Evolutionary conservation across 2,329 filamentous ascomycete genomes (phyloP), one percentile per base, ranked within the genome.

Genomic region (Monosporascus cannonballus): DNA sequence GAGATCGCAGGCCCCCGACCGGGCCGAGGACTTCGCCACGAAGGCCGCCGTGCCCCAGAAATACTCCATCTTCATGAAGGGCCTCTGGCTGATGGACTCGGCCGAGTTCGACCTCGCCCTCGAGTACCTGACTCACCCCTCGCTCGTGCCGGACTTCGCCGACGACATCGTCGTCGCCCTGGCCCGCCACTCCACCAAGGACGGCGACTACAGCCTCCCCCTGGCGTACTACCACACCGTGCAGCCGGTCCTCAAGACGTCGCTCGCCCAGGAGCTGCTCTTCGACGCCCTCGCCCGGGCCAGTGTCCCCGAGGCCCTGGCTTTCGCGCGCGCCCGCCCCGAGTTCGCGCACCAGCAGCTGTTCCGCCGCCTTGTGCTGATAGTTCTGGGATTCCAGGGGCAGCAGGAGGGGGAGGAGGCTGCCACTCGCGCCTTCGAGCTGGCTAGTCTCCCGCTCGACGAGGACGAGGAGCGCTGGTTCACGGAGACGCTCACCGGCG

Each of bases 11-110:
- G 79, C 37, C 63, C 74, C 6, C 76, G 50, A 51, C 46, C 59
- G 54, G 27, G 64, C 84, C 2, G 76, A 77, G 20, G 56, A 66
- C 1, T 90, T 93, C 60, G 83, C 85, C 17, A 70, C 72, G 42
- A 72, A 73, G 24, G 84, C 83, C 5, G 84, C 85, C 57, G 76
- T 95, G 49, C 89, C 90, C 1, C 76, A 79, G 51, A 89, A 86
- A 59, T 95, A 93, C 68, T 83, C 85, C 69, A 83, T 89, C 46
- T 89, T 92, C 61, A 90, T 94, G 71, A 84, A 87, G 61, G 90
- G 90, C 0, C 72, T 95, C 9, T 95, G 90, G 89, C 77, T 87
- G 61, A 75, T 96, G 67, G 90, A 96, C 65, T 80, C 81, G 44
- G 74, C 84, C 45, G 77, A 90, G 52, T 91, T 89, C 63, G 73